phyloP scores from a whole-genome alignment of 176 grass and related monocot genomes.

The Pontederia paniculata region DNA sequence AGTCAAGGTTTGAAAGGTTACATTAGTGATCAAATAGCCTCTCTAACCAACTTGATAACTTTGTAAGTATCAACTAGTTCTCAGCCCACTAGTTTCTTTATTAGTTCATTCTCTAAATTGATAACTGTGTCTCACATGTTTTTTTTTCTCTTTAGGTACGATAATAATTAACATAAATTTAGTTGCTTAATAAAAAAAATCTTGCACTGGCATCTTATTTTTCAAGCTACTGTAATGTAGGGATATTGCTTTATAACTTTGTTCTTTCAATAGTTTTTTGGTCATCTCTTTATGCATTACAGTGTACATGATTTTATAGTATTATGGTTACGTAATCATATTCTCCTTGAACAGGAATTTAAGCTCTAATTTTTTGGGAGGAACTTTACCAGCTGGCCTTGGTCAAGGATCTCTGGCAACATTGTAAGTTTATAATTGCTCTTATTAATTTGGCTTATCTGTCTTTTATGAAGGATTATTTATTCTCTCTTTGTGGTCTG shows the following conservation, averaged over 20 bases:
- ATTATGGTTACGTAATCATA: background rate
- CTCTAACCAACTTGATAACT: conserved; percentile 87
- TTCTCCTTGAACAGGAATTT: conserved; percentile 51
- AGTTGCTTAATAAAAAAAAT: too few species aligned
- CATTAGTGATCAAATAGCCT: conserved; percentile 77
- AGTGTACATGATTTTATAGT: too few species aligned
- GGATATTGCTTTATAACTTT: too few species aligned
- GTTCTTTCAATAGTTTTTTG: too few species aligned
- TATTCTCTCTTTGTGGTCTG: too few species aligned
- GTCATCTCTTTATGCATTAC: too few species aligned
- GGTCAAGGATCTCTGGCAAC: conserved; percentile 58
- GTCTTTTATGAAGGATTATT: background rate
- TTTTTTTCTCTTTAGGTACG: too few species aligned
- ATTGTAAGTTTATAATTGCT: conserved; percentile 46
- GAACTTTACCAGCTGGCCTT: conserved; percentile 68
- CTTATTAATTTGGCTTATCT: background rate
- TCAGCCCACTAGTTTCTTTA: background rate
- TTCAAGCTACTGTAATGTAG: too few species aligned
- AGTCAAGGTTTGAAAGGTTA: conserved; percentile 95
- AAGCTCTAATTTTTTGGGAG: conserved; percentile 84
- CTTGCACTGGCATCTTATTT: too few species aligned
- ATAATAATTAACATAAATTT: too few species aligned
- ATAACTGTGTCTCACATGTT: background rate
- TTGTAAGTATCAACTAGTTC: conserved; percentile 77
- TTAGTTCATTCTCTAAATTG: background rate